Evolutionary conservation across 2,329 filamentous ascomycete species (phyloP).

Genomic region (Trichoderma cornu-damae): DNA sequence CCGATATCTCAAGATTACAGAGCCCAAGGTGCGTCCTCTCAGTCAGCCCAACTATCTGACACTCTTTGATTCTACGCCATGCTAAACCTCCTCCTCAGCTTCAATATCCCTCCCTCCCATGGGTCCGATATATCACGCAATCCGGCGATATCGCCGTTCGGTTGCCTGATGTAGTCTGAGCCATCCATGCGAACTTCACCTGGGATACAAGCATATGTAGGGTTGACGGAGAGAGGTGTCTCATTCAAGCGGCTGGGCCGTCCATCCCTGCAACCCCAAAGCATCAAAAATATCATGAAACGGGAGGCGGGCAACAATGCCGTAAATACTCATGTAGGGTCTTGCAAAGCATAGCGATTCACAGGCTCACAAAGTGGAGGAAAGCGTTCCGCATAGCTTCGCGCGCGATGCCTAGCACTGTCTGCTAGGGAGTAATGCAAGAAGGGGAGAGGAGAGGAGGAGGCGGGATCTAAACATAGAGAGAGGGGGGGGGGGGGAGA

Average conservation of each 20-base stretch:
- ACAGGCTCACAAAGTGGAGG: neutral
- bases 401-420: neutral
- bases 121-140: slow-evolving; percentile 98
- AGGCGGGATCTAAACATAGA: neutral
- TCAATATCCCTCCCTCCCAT: slow-evolving; percentile 95
- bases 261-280: neutral
- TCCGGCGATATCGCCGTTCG: slow-evolving; percentile 94
- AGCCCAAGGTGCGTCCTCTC: slow-evolving; percentile 87
- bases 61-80: neutral
- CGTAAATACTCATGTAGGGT: slow-evolving; percentile 1
- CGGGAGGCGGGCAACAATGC: neutral
- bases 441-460: neutral
- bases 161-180: slow-evolving; percentile 79
- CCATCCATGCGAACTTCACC: neutral
- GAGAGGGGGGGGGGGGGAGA: neutral
- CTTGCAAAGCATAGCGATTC: slow-evolving; percentile 5
- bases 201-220: neutral
- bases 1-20: slow-evolving; percentile 96
- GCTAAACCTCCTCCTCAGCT: slow-evolving; percentile 49
- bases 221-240: neutral
- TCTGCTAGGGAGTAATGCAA: neutral
- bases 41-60: neutral
- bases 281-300: neutral
- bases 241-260: slow-evolving; percentile 14
- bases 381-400: neutral